Evolutionary conservation across 768 basidiomycete genomes (phyloP).

Genomic region (Mycena haematopus): DNA sequence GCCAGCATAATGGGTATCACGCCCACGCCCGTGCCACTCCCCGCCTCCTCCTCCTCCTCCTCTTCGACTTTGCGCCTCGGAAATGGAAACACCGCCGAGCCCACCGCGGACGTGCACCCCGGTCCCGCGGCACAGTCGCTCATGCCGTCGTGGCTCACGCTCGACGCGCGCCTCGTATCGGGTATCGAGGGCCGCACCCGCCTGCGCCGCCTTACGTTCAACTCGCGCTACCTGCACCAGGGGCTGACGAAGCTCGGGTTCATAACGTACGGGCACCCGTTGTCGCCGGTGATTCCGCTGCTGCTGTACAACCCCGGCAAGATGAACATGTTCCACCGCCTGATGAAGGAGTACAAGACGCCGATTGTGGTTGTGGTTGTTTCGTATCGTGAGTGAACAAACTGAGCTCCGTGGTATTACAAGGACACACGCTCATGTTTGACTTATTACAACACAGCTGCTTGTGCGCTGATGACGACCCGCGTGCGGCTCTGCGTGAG

Average conservation of each 20-base stretch:
- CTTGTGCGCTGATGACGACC: slow-evolving; percentile 86
- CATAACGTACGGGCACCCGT: slow-evolving; percentile 91
- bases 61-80: slow-evolving; percentile 32
- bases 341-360: slow-evolving; percentile 83
- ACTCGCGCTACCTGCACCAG: slow-evolving; percentile 88
- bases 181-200: slow-evolving; percentile 86
- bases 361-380: slow-evolving; percentile 92
- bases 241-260: slow-evolving; percentile 92
- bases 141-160: slow-evolving; percentile 80
- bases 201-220: slow-evolving; percentile 91
- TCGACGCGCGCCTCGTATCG: slow-evolving; percentile 75
- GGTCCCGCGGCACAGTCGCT: slow-evolving; percentile 71
- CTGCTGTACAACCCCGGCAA: slow-evolving; percentile 93
- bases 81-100: slow-evolving; percentile 33
- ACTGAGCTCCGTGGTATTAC: too few relatives aligned
- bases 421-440: not conserved
- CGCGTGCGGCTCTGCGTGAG: slow-evolving; percentile 95
- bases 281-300: slow-evolving; percentile 93
- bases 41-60: slow-evolving; percentile 34
- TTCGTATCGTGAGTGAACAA: slow-evolving; percentile 57
- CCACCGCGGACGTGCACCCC: slow-evolving; percentile 50
- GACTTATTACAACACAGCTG: slow-evolving; percentile 40
- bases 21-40: slow-evolving; percentile 41
- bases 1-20: slow-evolving; percentile 94
- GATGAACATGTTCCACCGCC: slow-evolving; percentile 87